Percentiles rank a stretch among this genome's conserved stretches.
Evolutionary conservation across 2,329 filamentous ascomycete genomes (phyloP).

Genomic region (Colletotrichum filicis): DNA sequence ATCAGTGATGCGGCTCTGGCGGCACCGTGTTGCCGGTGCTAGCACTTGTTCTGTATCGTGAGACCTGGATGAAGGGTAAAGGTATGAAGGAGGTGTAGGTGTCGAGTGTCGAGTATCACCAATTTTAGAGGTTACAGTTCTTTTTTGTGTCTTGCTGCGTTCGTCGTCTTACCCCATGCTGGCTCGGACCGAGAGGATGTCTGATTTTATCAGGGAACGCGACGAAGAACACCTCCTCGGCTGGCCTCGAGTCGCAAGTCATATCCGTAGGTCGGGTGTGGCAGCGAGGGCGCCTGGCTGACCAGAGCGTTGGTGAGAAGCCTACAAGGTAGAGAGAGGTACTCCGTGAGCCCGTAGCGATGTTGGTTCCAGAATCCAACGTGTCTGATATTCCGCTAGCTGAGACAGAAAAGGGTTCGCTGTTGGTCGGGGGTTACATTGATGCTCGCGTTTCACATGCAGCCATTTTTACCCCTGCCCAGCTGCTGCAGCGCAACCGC

Average conservation of each 20-base stretch:
- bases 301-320: background rate
- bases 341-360: background rate
- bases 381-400: conserved; percentile 31
- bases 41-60: background rate
- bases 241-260: background rate
- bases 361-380: conserved; percentile 31
- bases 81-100: background rate
- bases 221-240: background rate
- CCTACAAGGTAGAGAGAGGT: no score
- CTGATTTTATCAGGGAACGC: background rate
- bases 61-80: no score
- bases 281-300: background rate
- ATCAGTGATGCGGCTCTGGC: conserved; percentile 12
- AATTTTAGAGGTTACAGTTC: background rate
- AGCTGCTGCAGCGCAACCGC: background rate
- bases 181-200: background rate
- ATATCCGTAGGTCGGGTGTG: background rate
- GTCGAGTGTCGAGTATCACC: conserved; percentile 1
- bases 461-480: background rate
- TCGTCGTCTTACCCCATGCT: background rate
- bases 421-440: background rate
- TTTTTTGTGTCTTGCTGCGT: background rate
- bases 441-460: background rate
- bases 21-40: conserved; percentile 3
- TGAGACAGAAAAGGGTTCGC: background rate